A percentile compares a stretch with the other conserved stretches of the same genome.
Conservation (phyloP, 257 asterid species). For the Fraxinus quadrangulata region DNA sequence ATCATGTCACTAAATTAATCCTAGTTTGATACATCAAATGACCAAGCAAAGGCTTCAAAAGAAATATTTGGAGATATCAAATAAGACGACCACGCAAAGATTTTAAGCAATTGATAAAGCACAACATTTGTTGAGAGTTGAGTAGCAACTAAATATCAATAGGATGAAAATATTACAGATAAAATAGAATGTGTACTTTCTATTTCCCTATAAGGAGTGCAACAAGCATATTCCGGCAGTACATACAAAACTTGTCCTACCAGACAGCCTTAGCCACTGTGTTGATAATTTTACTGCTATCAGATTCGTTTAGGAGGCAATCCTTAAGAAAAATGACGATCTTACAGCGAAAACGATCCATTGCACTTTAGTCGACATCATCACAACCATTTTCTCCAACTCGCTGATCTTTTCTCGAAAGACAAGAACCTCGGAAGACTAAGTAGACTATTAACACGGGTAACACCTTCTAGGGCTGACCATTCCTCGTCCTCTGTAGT, state of each 20-base stretch:
- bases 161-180: not conserved
- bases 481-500: conserved; percentile 87
- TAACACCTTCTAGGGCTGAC: conserved; percentile 94
- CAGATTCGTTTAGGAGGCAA: not conserved
- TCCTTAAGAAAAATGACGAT: not conserved
- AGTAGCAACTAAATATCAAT: not conserved
- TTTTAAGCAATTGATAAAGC: conserved; percentile 8
- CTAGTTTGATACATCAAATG: not conserved
- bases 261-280: not conserved
- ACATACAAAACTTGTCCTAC: not conserved
- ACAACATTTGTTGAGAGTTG: not conserved
- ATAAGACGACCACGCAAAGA: not conserved
- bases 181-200: not conserved
- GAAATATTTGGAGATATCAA: not conserved
- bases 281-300: not conserved
- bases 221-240: not conserved
- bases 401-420: conserved; percentile 61
- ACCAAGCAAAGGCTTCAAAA: not conserved
- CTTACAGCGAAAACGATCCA: not conserved
- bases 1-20: not conserved
- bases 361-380: not conserved
- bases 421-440: conserved; percentile 92
- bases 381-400: conserved; percentile 92
- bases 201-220: not conserved
- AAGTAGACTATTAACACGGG: conserved; percentile 90